Conservation (phyloP, 805 yeast genomes). For the Suhomyces sp. region DNA sequence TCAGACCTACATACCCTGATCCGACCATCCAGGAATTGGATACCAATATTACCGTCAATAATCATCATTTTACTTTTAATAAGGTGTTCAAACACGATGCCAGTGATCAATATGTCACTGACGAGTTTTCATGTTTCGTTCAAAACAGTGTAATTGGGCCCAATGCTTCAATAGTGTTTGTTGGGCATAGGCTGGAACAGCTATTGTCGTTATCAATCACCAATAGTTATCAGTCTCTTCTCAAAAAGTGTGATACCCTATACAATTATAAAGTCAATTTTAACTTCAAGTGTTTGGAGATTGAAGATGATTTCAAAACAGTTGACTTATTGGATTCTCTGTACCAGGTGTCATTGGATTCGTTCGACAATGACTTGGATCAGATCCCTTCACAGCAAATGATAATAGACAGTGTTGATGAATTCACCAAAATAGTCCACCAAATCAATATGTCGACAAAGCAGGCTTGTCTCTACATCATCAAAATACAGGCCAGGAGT, state of each 20-base stretch:
- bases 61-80: conserved; percentile 10
- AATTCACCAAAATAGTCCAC: conserved; percentile 4
- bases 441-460: background rate
- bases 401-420: conserved; percentile 11
- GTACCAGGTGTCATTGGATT: background rate
- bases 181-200: conserved; percentile 10
- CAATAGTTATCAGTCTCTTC: conserved; percentile 8
- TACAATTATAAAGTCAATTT: conserved; percentile 7
- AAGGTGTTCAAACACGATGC: conserved; percentile 13
- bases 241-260: conserved; percentile 1
- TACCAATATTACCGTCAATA: background rate
- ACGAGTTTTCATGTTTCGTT: conserved; percentile 21
- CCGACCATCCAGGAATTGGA: background rate
- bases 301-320: conserved; percentile 1
- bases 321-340: conserved; percentile 10
- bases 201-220: conserved; percentile 8
- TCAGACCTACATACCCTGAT: conserved; percentile 3
- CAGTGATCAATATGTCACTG: conserved; percentile 10
- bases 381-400: conserved; percentile 14
- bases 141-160: conserved; percentile 15
- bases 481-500: conserved; percentile 10
- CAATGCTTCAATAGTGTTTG: conserved; percentile 17
- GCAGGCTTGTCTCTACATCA: conserved; percentile 6
- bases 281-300: conserved; percentile 9
- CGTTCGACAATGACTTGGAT: background rate